phyloP scores from a whole-genome alignment of 306 rosid genomes.

The Lathyrus sativus region DNA sequence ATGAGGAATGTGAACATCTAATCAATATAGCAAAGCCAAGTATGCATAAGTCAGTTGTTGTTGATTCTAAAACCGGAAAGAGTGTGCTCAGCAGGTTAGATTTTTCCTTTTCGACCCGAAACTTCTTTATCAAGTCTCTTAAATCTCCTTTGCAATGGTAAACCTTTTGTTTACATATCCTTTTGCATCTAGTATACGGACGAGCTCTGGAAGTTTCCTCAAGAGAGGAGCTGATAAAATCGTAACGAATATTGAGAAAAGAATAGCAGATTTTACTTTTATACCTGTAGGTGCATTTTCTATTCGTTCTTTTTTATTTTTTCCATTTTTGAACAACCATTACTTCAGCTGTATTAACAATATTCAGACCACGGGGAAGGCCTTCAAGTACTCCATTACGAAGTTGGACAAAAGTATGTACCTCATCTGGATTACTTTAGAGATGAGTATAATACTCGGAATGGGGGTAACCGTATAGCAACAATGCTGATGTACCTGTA shows the following conservation, averaged over 20 bases:
- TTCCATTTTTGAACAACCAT: slow-evolving; percentile 32
- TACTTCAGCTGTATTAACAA: slow-evolving; percentile 20
- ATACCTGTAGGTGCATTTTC: slow-evolving; percentile 72
- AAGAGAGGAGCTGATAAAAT: slow-evolving; percentile 72
- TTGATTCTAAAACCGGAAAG: slow-evolving; percentile 79
- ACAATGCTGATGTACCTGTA: slow-evolving; percentile 93
- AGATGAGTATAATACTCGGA: slow-evolving; percentile 60
- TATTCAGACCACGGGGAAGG: slow-evolving; percentile 87
- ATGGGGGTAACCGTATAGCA: slow-evolving; percentile 94
- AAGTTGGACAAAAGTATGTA: slow-evolving; percentile 93
- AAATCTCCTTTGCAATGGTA: not conserved
- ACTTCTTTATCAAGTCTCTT: not conserved
- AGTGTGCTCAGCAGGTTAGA: slow-evolving; percentile 81
- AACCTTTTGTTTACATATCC: slow-evolving; percentile 13
- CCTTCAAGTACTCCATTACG: slow-evolving; percentile 92
- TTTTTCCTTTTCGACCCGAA: not conserved
- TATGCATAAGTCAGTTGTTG: slow-evolving; percentile 74
- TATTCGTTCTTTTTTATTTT: slow-evolving; percentile 18
- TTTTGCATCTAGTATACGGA: slow-evolving; percentile 59
- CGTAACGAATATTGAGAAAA: slow-evolving; percentile 75
- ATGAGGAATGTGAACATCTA: slow-evolving; percentile 82
- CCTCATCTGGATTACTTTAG: slow-evolving; percentile 80
- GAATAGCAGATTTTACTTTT: slow-evolving; percentile 81
- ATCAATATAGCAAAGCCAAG: slow-evolving; percentile 72
- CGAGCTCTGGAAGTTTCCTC: slow-evolving; percentile 88